These are phyloP conservation scores for Agaricus blazei DNA, from an alignment of 768 basidiomycete species.

Conservation along the genomic window DNA sequence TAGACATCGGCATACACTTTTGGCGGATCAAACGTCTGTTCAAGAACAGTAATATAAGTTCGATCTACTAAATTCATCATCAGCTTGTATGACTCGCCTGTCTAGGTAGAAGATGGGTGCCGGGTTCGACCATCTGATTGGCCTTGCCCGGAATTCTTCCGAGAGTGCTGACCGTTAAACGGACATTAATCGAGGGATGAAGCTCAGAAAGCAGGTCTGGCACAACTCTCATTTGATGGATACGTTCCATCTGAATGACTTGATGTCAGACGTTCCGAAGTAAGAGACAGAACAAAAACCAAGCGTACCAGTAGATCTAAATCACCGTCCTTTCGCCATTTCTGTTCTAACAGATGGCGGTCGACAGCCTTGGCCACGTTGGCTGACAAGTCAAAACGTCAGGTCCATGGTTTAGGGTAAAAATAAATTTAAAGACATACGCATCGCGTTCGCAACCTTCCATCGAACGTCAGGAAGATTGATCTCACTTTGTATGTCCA, in stretches of 20 bases:
- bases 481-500: conserved; percentile 76
- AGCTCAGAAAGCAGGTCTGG: conserved; percentile 79
- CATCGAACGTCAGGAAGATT: conserved; percentile 84
- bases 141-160: conserved; percentile 29
- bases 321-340: conserved; percentile 81
- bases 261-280: not conserved
- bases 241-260: conserved; percentile 74
- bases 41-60: not conserved
- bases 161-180: conserved; percentile 41
- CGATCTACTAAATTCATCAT: not conserved
- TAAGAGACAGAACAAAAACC: not conserved
- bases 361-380: conserved; percentile 67
- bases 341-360: conserved; percentile 76
- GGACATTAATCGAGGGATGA: conserved; percentile 71
- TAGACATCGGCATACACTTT: conserved; percentile 70
- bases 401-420: not conserved
- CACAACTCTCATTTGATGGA: conserved; percentile 87
- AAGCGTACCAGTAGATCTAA: conserved; percentile 75
- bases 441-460: conserved; percentile 74
- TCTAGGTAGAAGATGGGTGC: conserved; percentile 58
- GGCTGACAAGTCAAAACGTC: conserved; percentile 29
- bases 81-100: conserved; percentile 41
- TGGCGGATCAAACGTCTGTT: conserved; percentile 62
- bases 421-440: conserved; percentile 35
- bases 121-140: conserved; percentile 58